These are phyloP conservation scores for Globisporangium cederbergense DNA, from an alignment of 352 stramenopile genomes.

Conservation along the genomic window DNA sequence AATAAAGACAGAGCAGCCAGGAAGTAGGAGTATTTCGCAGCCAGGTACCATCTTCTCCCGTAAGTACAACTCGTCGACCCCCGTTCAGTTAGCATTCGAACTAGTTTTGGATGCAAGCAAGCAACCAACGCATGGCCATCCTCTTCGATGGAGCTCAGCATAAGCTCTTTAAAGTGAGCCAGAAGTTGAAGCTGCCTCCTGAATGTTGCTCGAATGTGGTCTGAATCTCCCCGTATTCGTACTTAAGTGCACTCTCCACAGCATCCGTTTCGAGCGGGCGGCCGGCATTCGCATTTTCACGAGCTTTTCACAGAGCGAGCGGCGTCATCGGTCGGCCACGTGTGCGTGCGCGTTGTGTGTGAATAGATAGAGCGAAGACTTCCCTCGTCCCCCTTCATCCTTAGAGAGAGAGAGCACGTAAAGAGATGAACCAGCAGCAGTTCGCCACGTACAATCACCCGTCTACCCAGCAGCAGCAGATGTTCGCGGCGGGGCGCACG, in stretches of 20 bases:
- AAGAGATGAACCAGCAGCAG: constrained; percentile 48
- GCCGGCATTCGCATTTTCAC: not conserved
- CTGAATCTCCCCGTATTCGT: not conserved
- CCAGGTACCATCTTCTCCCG: too few relatives aligned
- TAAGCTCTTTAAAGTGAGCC: not conserved
- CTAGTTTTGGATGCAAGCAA: not conserved
- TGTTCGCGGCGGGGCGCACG: constrained; percentile 34
- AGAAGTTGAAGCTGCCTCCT: not conserved
- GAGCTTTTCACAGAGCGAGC: not conserved
- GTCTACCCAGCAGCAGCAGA: constrained; percentile 36
- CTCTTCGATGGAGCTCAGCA: not conserved
- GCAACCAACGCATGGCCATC: not conserved
- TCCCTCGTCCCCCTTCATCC: not conserved
- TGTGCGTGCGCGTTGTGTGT: not conserved
- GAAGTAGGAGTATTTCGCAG: too few relatives aligned
- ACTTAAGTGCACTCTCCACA: not conserved
- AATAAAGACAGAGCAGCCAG: not conserved
- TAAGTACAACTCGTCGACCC: too few relatives aligned
- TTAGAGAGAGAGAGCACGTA: not conserved
- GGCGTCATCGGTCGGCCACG: not conserved
- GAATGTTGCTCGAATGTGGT: not conserved
- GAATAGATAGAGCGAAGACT: not conserved
- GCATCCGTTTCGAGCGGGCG: not conserved
- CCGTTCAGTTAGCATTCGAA: too few relatives aligned
- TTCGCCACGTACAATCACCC: constrained; percentile 46